Percentiles rank a stretch among this genome's conserved stretches.
Evolutionary conservation across 140 eudicot species (phyloP).

Genomic region (Flaveria floridana): DNA sequence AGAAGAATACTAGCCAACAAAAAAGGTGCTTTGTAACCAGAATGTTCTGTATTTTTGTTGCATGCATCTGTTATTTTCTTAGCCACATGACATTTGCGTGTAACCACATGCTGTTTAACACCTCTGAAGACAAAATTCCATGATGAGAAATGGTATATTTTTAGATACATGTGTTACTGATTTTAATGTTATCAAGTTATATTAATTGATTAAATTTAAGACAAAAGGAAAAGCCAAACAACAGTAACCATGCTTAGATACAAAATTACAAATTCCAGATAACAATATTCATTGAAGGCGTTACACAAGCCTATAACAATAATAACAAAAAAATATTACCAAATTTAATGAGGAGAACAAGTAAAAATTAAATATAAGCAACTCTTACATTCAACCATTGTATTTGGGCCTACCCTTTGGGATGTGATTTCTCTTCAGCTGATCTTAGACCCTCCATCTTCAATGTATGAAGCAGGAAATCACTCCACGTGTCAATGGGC

Average conservation of each 20-base stretch:
- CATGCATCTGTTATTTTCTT: constrained; percentile 26
- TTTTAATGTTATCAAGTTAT: no score
- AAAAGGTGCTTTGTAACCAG: constrained; percentile 27
- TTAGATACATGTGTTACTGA: no score
- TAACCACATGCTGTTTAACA: constrained; percentile 4
- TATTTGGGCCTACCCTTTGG: constrained; percentile 24
- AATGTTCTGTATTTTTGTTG: constrained; percentile 23
- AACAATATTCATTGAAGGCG: constrained; percentile 27
- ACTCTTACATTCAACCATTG: constrained; percentile 24
- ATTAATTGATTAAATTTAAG: no score
- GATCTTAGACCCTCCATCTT: constrained; percentile 60
- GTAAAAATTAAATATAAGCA: constrained; percentile 17
- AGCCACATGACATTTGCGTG: constrained; percentile 25
- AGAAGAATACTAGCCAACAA: constrained; percentile 38
- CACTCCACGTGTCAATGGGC: constrained; percentile 76
- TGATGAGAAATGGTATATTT: background rate
- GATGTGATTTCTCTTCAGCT: constrained; percentile 44
- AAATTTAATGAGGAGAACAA: constrained; percentile 28
- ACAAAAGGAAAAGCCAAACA: background rate
- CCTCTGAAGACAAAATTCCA: background rate
- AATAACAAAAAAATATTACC: constrained; percentile 13
- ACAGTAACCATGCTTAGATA: no score
- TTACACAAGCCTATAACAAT: constrained; percentile 24
- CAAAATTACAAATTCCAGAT: constrained; percentile 18
- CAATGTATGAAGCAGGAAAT: constrained; percentile 64